A percentile compares a stretch with the other conserved stretches of the same genome.
These are phyloP conservation scores for Ogataea glucozyma DNA, from an alignment of 805 yeast genomes.

Conservation along the genomic window DNA sequence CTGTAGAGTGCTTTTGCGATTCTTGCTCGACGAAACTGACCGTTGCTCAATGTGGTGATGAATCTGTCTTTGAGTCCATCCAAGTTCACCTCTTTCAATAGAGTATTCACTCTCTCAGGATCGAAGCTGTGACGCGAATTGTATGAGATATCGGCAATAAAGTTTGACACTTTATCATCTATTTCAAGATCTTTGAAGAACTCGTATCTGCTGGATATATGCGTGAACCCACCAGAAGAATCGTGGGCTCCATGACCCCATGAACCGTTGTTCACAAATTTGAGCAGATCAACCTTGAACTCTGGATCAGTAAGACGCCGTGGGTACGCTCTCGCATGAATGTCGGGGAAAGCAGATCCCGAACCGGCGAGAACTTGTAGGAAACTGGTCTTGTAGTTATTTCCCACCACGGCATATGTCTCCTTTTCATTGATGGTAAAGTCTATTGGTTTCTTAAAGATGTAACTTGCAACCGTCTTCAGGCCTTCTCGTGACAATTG, in stretches of 20 bases:
- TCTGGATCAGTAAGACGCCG: constrained; percentile 43
- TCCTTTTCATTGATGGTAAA: constrained; percentile 42
- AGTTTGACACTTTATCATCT: constrained; percentile 67
- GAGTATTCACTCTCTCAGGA: constrained; percentile 37
- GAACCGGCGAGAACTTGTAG: constrained; percentile 59
- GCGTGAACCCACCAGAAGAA: constrained; percentile 53
- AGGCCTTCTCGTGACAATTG: not conserved
- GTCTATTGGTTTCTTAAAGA: constrained; percentile 44
- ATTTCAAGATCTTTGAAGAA: constrained; percentile 73
- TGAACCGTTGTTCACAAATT: constrained; percentile 38
- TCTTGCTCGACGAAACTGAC: constrained; percentile 89
- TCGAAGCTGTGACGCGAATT: constrained; percentile 41
- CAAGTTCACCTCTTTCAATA: constrained; percentile 55
- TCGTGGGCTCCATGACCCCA: constrained; percentile 40
- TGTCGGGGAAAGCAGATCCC: constrained; percentile 51
- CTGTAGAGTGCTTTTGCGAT: constrained; percentile 71
- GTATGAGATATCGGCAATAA: constrained; percentile 59
- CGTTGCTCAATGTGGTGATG: constrained; percentile 88
- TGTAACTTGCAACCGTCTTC: constrained; percentile 1
- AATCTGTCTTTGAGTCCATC: constrained; percentile 64
- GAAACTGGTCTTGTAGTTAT: constrained; percentile 51
- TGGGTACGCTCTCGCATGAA: constrained; percentile 55
- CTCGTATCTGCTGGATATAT: constrained; percentile 88
- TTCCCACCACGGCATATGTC: constrained; percentile 58
- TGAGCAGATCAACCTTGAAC: constrained; percentile 42